Evolutionary conservation across 306 rosid species (phyloP).

Genomic region (Morella rubra): DNA sequence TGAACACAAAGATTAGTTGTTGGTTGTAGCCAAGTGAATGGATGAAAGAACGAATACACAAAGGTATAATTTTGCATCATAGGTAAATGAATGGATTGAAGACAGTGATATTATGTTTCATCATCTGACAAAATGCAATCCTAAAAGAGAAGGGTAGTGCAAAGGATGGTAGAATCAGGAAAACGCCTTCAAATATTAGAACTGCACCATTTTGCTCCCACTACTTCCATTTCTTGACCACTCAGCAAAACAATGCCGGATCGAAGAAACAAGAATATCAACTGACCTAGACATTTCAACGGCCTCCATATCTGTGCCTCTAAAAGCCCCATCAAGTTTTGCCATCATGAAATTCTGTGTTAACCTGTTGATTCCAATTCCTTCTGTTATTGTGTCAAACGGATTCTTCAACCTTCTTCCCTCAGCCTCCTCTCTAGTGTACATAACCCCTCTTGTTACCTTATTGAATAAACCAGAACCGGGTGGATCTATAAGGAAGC

Average conservation of each 20-base stretch:
- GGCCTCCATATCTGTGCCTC: slow-evolving; percentile 54
- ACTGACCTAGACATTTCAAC: slow-evolving; percentile 86
- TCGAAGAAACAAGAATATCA: not conserved
- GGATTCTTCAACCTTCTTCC: slow-evolving; percentile 91
- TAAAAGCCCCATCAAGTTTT: slow-evolving; percentile 82
- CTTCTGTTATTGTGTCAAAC: slow-evolving; percentile 90
- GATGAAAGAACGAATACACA: not conserved
- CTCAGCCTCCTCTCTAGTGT: slow-evolving; percentile 87
- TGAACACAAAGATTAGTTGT: not conserved
- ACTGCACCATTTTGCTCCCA: not conserved
- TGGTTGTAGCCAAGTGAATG: not conserved
- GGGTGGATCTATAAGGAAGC: slow-evolving; percentile 88
- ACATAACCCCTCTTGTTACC: slow-evolving; percentile 88
- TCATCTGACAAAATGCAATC: not conserved
- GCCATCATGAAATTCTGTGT: slow-evolving; percentile 77
- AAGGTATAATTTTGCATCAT: not conserved
- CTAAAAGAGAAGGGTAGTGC: not conserved
- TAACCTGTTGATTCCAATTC: slow-evolving; percentile 82
- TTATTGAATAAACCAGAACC: slow-evolving; percentile 92
- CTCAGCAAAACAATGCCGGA: not conserved
- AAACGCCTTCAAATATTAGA: not conserved
- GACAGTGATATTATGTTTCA: not conserved
- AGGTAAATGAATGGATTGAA: not conserved
- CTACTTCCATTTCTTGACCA: not conserved
- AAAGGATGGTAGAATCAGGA: not conserved